Base-by-base conservation (phyloP, 2,329 filamentous ascomycete genomes). In the Hysterium pulicare region DNA sequence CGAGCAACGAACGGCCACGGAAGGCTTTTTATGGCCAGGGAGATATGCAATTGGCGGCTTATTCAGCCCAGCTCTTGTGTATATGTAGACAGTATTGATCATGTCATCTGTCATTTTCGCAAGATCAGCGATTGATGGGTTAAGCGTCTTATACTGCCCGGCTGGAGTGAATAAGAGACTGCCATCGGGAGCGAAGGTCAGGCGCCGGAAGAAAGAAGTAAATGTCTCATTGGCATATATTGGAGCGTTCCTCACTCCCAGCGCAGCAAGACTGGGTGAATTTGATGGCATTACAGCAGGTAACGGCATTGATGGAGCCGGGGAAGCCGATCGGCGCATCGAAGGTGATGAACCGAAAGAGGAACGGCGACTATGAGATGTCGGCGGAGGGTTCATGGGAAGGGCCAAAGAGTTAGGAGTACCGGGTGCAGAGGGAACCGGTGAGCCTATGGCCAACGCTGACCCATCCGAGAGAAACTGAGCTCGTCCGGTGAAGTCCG, bases 31-130 rank as follows among this genome's bases (percentile, higher is more conserved):
- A 69, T 97, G 91, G 2, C 93, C 93, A 0, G 93, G 93, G 5
- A 98, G 77, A 68, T 97, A 93, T 5, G 91, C 90, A 44, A 97
- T 86, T 2, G 93, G 93, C 1, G 93, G 90, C 64, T 94, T 96
- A 71, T 96, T 97, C 60, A 98, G 89, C 19, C 93, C 93, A 22
- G 90, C 93, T 55, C 93, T 79, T 0, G 91, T 96, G 67, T 98
- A 98, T 41, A 98, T 93, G 68, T 98, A 98, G 17, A 98, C 94
- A 0, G 93, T 98, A 62, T 98, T 98, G 56, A 87, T 90, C 39
- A 96, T 79, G 53, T 98, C 91, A 54, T 93, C 91, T 1, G 78
- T 78, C 0, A 82, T 77, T 65, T 90, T 95, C 2, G 75, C 62
- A n/a, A 75, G 71, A 48, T 90, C 86, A 37, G 79, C 79, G 17